A percentile compares a stretch with the other conserved stretches of the same genome.
Conservation (phyloP, 108 stramenopile species). For the Cyclotella sp. region DNA sequence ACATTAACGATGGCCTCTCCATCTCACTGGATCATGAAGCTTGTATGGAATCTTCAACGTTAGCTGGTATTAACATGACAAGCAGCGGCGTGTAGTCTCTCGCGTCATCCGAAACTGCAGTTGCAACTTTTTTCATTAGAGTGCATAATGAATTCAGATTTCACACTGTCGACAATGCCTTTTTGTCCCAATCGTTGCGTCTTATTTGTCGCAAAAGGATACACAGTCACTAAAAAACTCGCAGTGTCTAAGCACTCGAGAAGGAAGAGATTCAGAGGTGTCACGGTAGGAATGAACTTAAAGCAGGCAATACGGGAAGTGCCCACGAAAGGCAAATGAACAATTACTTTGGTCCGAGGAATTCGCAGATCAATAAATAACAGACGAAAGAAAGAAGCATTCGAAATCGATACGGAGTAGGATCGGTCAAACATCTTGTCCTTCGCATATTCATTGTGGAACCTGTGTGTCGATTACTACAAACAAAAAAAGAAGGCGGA, state of each 20-base stretch:
- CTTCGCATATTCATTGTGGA: conserved; percentile 69
- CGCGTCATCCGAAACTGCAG: no score
- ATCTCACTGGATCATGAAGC: no score
- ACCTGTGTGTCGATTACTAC: conserved; percentile 38
- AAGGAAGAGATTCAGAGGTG: conserved; percentile 67
- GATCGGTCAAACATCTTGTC: conserved; percentile 52
- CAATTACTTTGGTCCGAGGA: conserved; percentile 25
- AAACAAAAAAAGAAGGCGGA: background rate
- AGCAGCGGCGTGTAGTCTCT: no score
- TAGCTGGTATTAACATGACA: no score
- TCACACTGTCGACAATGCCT: background rate
- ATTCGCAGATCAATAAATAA: conserved; percentile 56
- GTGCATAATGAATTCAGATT: no score
- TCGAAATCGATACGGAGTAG: conserved; percentile 49
- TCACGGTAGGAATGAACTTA: conserved; percentile 66
- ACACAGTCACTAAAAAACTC: conserved; percentile 70
- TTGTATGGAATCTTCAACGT: no score
- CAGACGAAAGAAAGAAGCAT: conserved; percentile 45
- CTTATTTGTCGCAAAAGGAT: conserved; percentile 61
- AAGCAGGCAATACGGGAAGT: conserved; percentile 68
- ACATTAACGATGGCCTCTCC: no score
- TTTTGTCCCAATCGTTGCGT: background rate
- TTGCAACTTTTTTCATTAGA: no score
- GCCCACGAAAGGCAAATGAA: conserved; percentile 53
- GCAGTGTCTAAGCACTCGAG: conserved; percentile 80